Conservation (phyloP, 805 yeast genomes). For the Komagataella mondaviorum region DNA sequence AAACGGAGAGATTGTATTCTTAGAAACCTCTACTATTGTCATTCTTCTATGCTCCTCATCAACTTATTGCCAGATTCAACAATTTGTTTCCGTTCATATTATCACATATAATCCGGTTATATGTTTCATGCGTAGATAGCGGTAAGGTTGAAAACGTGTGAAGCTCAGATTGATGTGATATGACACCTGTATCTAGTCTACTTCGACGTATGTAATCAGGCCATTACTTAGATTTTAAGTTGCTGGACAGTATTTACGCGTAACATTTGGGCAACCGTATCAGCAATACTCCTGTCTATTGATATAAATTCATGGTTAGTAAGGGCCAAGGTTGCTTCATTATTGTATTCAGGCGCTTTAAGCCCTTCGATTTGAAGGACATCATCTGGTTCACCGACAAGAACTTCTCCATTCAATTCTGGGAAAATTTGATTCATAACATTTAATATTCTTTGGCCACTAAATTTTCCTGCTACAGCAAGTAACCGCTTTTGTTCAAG, state of each 20-base stretch:
- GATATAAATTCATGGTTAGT: neutral
- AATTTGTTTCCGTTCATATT: no score
- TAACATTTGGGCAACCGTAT: neutral
- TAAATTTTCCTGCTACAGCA: constrained; percentile 10
- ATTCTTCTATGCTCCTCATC: no score
- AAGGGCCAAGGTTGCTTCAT: neutral
- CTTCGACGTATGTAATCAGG: no score
- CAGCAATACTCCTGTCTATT: neutral
- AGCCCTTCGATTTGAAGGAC: neutral
- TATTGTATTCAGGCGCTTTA: neutral
- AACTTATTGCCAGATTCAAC: no score
- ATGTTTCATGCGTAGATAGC: no score
- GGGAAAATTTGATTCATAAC: constrained; percentile 19
- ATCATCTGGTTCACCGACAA: constrained; percentile 21
- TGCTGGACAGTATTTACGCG: neutral
- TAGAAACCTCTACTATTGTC: no score
- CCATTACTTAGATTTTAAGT: neutral
- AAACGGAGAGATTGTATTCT: no score
- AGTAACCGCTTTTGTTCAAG: constrained; percentile 19
- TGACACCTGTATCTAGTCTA: no score
- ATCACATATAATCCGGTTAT: no score
- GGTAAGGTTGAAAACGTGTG: no score
- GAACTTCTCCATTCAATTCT: constrained; percentile 20
- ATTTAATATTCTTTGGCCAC: constrained; percentile 19
- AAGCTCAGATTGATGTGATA: no score